phyloP scores from a whole-genome alignment of 1,139 yeast genomes.

The Nakaseomyces bracarensis region DNA sequence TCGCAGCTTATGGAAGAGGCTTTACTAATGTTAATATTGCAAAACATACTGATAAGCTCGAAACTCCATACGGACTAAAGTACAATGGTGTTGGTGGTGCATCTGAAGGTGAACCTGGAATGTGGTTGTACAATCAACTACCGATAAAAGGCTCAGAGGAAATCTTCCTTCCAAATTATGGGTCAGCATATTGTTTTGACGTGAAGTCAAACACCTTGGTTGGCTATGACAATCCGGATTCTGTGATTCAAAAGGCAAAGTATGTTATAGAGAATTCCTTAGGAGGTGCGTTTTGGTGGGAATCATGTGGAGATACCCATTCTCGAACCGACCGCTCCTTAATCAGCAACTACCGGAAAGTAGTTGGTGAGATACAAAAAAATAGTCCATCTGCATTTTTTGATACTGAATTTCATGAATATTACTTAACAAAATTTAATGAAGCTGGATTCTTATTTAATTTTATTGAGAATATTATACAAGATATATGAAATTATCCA shows the following conservation, averaged over 20 bases:
- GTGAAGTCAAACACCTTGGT: conserved; percentile 37
- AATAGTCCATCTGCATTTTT: conserved; percentile 15
- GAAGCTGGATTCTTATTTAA: conserved; percentile 15
- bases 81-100: conserved; percentile 45
- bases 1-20: conserved; percentile 80
- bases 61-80: conserved; percentile 29
- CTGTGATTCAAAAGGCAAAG: conserved; percentile 50
- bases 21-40: conserved; percentile 38
- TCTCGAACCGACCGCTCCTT: conserved; percentile 34
- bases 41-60: conserved; percentile 6
- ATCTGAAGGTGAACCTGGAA: conserved; percentile 43
- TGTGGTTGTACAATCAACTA: conserved; percentile 46
- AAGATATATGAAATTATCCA: background rate
- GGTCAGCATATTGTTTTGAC: conserved; percentile 53
- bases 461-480: conserved; percentile 4
- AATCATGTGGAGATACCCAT: conserved; percentile 62
- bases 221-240: conserved; percentile 56
- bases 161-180: conserved; percentile 43
- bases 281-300: conserved; percentile 96
- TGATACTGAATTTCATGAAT: conserved; percentile 14
- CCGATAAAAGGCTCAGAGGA: conserved; percentile 42
- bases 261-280: conserved; percentile 43
- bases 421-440: conserved; percentile 18
- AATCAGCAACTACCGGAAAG: conserved; percentile 27
- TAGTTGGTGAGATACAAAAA: conserved; percentile 12